Base-by-base conservation (phyloP, 2,329 filamentous ascomycete species). In the Fusarium cyanostomum region DNA sequence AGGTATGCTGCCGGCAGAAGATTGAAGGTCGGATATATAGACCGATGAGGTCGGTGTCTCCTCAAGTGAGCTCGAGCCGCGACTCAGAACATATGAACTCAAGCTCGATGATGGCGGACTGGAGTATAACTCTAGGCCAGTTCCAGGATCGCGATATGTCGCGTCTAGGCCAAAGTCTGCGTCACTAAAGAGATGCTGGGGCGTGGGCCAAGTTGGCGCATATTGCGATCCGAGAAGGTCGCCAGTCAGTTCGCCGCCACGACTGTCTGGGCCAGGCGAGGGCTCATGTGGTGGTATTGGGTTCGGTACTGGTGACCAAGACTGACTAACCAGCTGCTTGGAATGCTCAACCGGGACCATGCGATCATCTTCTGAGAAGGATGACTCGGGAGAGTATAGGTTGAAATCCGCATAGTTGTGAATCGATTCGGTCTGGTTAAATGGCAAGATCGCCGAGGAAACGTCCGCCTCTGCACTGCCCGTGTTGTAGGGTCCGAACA, bases 331-430 rank as follows among this genome's bases (percentile, higher is more conserved):
- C 21, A 46, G 41, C 44, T 68, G 61, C 52, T 59, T 66, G 16
- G 64, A 62, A 12, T 69, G 51, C 31, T 70, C 67, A 43, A 74
- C 68, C 12, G 73, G 63, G 55, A 72, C 74, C 71, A 77, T 75
- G 11, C 66, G 76, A 39, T 86, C 83, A 56, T 84, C 83, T 53
- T 84, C 82, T 12, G 81, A 75, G 69, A 79, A 79, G 57, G 74
- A 77, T 15, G 81, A 79, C 18, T 75, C 73, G 3, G 84, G 83
- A 45, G 83, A 86, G 75, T 80, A 86, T 13, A 86, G 79, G 68
- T 80, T 82, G 75, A 86, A 86, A 75, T 86, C 84, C 64, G 79
- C 74, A 67, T 86, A 86, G 72, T 82, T 75, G 59, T 69, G 39
- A 43, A 61, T 56, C 51, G 54, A 52, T 55, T 66, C 67, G 26